A percentile compares a stretch with the other conserved stretches of the same genome.
phyloP scores from a whole-genome alignment of 2,329 filamentous ascomycete genomes.

The Coniella vitis region DNA sequence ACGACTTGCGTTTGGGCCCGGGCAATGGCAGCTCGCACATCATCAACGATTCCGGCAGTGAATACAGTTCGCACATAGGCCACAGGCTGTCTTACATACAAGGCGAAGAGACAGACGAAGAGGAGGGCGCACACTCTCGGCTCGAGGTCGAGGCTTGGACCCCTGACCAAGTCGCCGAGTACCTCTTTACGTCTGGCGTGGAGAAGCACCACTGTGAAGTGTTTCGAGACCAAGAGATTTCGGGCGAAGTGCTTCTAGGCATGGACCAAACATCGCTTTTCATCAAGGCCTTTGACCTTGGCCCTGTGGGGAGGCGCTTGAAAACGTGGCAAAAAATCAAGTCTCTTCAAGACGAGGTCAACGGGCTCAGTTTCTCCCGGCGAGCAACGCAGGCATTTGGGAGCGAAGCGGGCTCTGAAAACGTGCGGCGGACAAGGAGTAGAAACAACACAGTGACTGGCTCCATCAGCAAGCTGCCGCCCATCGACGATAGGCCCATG shows the following conservation, averaged over 20 bases:
- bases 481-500: constrained; percentile 36
- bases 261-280: constrained; percentile 96
- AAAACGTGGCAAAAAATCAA: constrained; percentile 98
- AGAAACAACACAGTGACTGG: constrained; percentile 52
- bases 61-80: constrained; percentile 75
- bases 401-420: constrained; percentile 53
- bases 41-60: constrained; percentile 74
- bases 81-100: constrained; percentile 85
- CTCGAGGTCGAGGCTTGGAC: constrained; percentile 75
- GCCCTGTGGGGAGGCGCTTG: constrained; percentile 78
- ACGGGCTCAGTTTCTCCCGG: constrained; percentile 39
- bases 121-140: constrained; percentile 59
- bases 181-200: constrained; percentile 77
- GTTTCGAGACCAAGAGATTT: constrained; percentile 92
- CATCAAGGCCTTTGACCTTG: constrained; percentile 90
- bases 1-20: constrained; percentile 61
- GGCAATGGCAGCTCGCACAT: constrained; percentile 44
- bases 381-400: constrained; percentile 51
- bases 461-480: constrained; percentile 33
- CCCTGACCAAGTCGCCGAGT: constrained; percentile 77
- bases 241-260: constrained; percentile 82
- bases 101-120: constrained; percentile 90
- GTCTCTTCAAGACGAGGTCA: constrained; percentile 79
- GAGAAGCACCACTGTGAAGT: constrained; percentile 89
- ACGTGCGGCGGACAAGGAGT: constrained; percentile 42